phyloP scores from a whole-genome alignment of 495 filamentous ascomycete species.

The Tuber borchii region DNA sequence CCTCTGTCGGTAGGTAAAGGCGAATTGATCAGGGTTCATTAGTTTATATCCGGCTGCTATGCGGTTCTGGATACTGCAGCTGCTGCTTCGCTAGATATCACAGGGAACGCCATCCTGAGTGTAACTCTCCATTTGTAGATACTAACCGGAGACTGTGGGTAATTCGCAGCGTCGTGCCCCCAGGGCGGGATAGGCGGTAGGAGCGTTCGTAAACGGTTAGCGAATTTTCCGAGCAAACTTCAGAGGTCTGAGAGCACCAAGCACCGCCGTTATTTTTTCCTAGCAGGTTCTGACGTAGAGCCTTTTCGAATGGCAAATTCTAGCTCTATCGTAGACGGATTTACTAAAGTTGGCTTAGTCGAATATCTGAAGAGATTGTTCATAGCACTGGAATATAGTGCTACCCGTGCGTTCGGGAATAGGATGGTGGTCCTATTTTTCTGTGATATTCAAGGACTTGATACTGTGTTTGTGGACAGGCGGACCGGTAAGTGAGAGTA shows the following conservation, averaged over 20 bases:
- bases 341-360: too few relatives aligned
- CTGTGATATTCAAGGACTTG: not conserved
- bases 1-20: not conserved
- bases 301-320: too few relatives aligned
- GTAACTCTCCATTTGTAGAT: not conserved
- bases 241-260: not conserved
- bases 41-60: not conserved
- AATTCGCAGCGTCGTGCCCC: not conserved
- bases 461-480: not conserved
- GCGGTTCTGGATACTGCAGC: not conserved
- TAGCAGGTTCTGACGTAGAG: not conserved
- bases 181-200: not conserved
- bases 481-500: not conserved
- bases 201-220: not conserved
- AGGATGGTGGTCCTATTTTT: not conserved
- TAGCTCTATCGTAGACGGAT: too few relatives aligned
- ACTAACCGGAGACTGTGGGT: not conserved
- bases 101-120: not conserved
- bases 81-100: not conserved
- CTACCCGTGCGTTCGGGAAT: too few relatives aligned
- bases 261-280: not conserved
- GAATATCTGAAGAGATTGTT: too few relatives aligned
- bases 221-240: not conserved
- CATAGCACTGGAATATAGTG: too few relatives aligned
- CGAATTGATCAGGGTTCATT: not conserved